Evolutionary conservation across 495 filamentous ascomycete genomes (phyloP).

Genomic region (Penicillium bialowiezense): DNA sequence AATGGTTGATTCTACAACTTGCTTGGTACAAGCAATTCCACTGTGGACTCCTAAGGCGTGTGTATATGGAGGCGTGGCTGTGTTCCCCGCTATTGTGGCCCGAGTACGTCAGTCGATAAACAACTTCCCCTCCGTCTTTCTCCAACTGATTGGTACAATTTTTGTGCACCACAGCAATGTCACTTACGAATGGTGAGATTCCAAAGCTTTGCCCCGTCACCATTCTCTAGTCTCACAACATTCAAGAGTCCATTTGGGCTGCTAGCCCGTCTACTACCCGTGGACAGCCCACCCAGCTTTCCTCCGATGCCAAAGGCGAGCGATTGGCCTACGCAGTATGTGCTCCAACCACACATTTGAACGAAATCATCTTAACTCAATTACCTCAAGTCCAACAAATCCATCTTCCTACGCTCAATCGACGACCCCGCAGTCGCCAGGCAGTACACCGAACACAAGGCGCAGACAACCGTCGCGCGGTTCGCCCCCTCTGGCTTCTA

Average conservation of each 20-base stretch:
- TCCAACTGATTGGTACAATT: slow-evolving; percentile 1
- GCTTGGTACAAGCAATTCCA: no score
- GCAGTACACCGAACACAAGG: slow-evolving; percentile 89
- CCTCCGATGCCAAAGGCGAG: slow-evolving; percentile 86
- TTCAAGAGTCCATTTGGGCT: slow-evolving; percentile 66
- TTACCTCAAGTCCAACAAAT: slow-evolving; percentile 79
- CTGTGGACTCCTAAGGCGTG: neutral
- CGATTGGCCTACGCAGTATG: slow-evolving; percentile 90
- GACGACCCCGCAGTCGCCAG: slow-evolving; percentile 77
- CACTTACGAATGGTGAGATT: slow-evolving; percentile 44
- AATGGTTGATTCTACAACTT: no score
- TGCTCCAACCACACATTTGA: slow-evolving; percentile 2
- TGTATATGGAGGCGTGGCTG: neutral
- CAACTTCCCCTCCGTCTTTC: slow-evolving; percentile 7
- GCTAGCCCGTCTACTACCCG: slow-evolving; percentile 79
- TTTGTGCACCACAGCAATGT: slow-evolving; percentile 27
- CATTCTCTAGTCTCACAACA: slow-evolving; percentile 3
- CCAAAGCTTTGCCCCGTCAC: neutral
- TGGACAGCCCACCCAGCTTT: slow-evolving; percentile 86
- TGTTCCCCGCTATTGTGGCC: slow-evolving; percentile 18
- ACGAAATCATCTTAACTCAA: slow-evolving; percentile 9
- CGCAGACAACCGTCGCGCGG: slow-evolving; percentile 83
- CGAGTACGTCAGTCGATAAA: slow-evolving; percentile 32
- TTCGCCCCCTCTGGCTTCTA: slow-evolving; percentile 96
- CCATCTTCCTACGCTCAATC: slow-evolving; percentile 89